phyloP scores from a whole-genome alignment of 1,284 basidiomycete genomes.

The Peniophora sp. region DNA sequence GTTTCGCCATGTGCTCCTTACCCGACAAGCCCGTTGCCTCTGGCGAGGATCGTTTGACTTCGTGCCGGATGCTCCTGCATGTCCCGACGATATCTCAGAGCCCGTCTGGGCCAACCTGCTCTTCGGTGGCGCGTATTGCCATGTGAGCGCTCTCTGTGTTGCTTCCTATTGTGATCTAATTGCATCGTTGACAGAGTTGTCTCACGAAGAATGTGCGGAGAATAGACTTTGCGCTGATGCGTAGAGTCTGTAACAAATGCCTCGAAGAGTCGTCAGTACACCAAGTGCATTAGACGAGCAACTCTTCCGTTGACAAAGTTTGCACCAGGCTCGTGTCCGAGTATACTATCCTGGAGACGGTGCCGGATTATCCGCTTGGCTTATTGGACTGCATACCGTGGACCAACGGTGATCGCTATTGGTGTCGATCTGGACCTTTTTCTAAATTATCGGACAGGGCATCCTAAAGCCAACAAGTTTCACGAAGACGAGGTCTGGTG shows the following conservation, averaged over 20 bases:
- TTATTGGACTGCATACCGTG: background rate
- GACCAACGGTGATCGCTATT: background rate
- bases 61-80: constrained; percentile 1
- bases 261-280: constrained; percentile 4
- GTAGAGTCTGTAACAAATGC: constrained; percentile 8
- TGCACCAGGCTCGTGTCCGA: background rate
- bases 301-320: background rate
- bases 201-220: constrained; percentile 5
- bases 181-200: constrained; percentile 4
- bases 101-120: constrained; percentile 7
- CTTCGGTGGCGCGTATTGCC: constrained; percentile 8
- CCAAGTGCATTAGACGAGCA: no score
- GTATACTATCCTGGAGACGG: background rate
- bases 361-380: background rate
- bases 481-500: constrained; percentile 1
- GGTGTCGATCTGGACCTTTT: background rate
- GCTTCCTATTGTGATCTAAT: no score
- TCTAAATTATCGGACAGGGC: background rate
- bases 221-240: constrained; percentile 7
- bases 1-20: constrained; percentile 7
- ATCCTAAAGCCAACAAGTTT: background rate
- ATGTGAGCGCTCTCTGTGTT: constrained; percentile 1
- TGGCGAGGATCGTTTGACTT: constrained; percentile 6
- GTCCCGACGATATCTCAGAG: constrained; percentile 6
- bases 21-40: constrained; percentile 1